Base-by-base conservation (phyloP, 768 basidiomycete species). In the Melanogaster broomeanus region DNA sequence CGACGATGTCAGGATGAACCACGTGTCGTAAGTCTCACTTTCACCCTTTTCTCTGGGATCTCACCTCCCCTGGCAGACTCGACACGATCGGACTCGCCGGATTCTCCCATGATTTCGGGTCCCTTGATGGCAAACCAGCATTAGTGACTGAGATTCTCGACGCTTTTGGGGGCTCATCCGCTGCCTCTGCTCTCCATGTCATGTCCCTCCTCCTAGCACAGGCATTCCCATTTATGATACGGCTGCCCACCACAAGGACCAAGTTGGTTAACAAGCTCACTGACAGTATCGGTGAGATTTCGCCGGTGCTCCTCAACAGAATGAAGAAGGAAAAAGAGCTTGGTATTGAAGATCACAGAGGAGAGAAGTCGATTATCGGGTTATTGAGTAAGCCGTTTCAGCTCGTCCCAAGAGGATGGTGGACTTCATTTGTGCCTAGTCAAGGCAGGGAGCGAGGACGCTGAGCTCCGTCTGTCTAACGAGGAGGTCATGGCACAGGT, bases 21-120 rank as follows among this genome's bases (percentile, higher is more conserved):
- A 61, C 49, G 67, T 77, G 19, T 71, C 78, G 77, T 74, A 59
- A 42, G 70, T 60, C n/a, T 15, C 4, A 16, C 4, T 30, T 47
- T 16, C 13, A n/a, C 18, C 12, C 22, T 22, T 12, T n/a, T n/a
- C n/a, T n/a, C 28, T 6, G 9, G 4, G 0, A 6, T 8, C 13
- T 40, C 42, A 12, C 42, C 5, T 10, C 13, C 16, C 19, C 13
- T 41, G 15, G 19, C 45, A 76, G 75, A 2, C 64, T 79, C 3
- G 78, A 79, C 57, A 71, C 66, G 42, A 70, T 77, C 43, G 76
- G 78, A 10, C 71, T 75, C 41, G 74, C 74, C 3, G 72, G 77
- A 0, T 76, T 79, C 58, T 71, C 74, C 6, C 74, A 77, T 58
- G 68, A 77, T 54, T 79, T 79, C 51, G 69, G 70, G 9, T 61